Base-by-base conservation (phyloP, 257 asterid species). In the Lithospermum erythrorhizon region DNA sequence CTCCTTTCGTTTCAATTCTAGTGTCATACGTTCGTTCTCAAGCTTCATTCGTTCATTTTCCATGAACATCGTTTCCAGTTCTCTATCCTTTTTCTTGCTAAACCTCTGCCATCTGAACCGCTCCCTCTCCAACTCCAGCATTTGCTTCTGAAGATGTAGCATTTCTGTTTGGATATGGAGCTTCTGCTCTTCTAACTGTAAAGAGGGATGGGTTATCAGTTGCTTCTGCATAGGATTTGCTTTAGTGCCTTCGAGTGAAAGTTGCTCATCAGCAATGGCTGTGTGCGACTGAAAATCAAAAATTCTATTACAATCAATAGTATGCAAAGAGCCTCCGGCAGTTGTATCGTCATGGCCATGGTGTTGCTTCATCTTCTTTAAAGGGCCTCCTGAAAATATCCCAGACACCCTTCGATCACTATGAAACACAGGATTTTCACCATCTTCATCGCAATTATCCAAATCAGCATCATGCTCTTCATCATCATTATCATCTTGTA, bases 401-500 rank as follows among this genome's bases (percentile, higher is more conserved):
- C 68, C 69, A 60, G 56, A 61, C 58, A 62, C 37, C 53, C 65
- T 19, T 20, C 57, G 75, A 35, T 76, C 76, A 52, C 66, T 77
- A 32, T 62, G 70, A 19, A 69, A 37, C 19, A 25, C 52, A 22
- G 65, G 76, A 74, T 61, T 70, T 56, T 79, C 89, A 61, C 76
- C 93, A 6, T 54, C 59, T 18, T 72, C 90, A 54, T 78, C 83
- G 21, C 27, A 81, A 22, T 80, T 84, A 18, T 77, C 84, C 59
- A 72, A 41, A 13, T 83, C 84, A 20, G 48, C 70, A 30, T 83
- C 90, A 18, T 69, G 80, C 62, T 76, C 87, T 22, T 70, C 80
- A 35, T 85, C 95, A 19, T 83, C 85, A 5, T 77, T 63, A n/a
- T 80, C 89, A 68, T 77, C 87, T 15, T 75, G 77, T 6, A 61